Evolutionary conservation across 495 filamentous ascomycete genomes (phyloP), one percentile per base, ranked within the genome.

Genomic region (Beverwykella pulmonaria): DNA sequence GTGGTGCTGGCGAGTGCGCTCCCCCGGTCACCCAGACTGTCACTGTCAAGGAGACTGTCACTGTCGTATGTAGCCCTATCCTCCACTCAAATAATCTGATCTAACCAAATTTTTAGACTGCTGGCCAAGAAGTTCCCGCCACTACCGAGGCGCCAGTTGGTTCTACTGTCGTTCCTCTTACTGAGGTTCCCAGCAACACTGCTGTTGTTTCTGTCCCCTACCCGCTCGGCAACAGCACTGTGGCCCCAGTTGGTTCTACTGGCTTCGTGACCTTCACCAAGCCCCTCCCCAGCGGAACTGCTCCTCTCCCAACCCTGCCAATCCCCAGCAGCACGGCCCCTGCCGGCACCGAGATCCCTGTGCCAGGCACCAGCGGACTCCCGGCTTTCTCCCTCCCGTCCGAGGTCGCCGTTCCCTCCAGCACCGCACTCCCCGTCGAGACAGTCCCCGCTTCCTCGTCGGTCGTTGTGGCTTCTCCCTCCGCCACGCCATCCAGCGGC

Each of bases 11-110:
- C 32, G 65, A 62, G 54, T 72, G 69, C 57, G 55, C 53, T 44
- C 34, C 61, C 32, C 69, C 69, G 3, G 56, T 65, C 47, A 68
- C 65, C 25, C 61, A 68, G 26, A 72, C 69, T 14, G 60, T 72
- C 56, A 72, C 69, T 20, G 60, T 46, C 22, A 55, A 65, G 60
- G 69, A 72, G 65, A 68, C 65, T 19, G 65, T 72, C 61, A 65
- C 60, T 58, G 69, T 71, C 48, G 67, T 70, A 65, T 56, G 61
- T 66, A 36, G 2, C 17, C 1, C 29, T n/a, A 19, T 23, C 15
- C 7, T 15, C 10, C n/a, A 20, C 14, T 46, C 23, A 2, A 17
- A 19, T 25, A 12, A 15, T 12, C 41, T 3, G 22, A 26, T 5
- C 23, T 52, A 49, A 57, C 48, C 52, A 19, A 20, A 27, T 10